A percentile compares a stretch with the other conserved stretches of the same genome.
These are phyloP conservation scores for Diaporthe sp. DNA, from an alignment of 2,329 filamentous ascomycete genomes.

Conservation along the genomic window DNA sequence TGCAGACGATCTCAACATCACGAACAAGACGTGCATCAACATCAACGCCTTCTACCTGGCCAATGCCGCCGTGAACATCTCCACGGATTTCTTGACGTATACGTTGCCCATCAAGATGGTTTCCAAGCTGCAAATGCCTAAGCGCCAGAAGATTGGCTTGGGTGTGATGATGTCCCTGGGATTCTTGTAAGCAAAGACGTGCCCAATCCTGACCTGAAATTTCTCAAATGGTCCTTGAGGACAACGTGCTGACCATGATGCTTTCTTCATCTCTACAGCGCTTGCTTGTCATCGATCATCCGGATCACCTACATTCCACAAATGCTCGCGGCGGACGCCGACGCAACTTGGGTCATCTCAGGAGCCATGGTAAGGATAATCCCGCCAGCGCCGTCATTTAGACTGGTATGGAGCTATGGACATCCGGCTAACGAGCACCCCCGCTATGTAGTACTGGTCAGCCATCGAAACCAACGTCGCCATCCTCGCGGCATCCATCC, in stretches of 20 bases:
- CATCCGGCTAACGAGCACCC: not conserved
- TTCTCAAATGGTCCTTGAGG: rapidly evolving
- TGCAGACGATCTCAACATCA: constrained; percentile 43
- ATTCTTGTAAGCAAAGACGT: constrained; percentile 51
- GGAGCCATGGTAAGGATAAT: constrained; percentile 51
- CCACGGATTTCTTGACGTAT: constrained; percentile 61
- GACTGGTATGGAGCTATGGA: not conserved
- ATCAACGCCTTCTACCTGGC: constrained; percentile 63
- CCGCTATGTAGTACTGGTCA: constrained; percentile 50
- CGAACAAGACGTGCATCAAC: constrained; percentile 56
- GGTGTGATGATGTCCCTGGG: constrained; percentile 59
- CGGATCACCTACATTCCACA: constrained; percentile 60
- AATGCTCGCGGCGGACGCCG: constrained; percentile 53
- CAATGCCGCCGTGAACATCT: constrained; percentile 62
- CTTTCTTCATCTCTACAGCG: constrained; percentile 46
- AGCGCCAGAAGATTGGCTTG: constrained; percentile 59
- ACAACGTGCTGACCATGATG: not conserved
- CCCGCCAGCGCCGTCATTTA: not conserved
- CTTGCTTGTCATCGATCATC: constrained; percentile 61
- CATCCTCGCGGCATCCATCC: constrained; percentile 54
- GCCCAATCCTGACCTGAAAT: not conserved
- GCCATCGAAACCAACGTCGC: constrained; percentile 54
- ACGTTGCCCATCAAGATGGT: constrained; percentile 60
- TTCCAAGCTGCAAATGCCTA: constrained; percentile 58
- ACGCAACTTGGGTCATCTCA: constrained; percentile 53